Conservation (phyloP, 208 protist genomes). For the Trichomonas vaginalis region DNA sequence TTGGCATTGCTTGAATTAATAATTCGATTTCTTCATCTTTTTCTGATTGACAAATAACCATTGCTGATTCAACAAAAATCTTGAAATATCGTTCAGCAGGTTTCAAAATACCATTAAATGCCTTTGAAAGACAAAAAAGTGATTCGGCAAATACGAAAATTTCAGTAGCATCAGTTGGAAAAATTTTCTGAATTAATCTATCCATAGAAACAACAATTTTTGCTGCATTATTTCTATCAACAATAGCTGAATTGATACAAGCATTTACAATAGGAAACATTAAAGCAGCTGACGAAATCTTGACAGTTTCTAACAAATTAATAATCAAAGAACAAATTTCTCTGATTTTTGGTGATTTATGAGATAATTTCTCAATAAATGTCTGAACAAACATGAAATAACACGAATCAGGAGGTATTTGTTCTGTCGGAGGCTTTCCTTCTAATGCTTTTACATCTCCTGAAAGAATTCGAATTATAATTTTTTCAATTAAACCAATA, state of each 20-base stretch:
- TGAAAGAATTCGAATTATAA: background rate
- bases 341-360: background rate
- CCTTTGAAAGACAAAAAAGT: background rate
- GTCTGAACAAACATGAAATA: background rate
- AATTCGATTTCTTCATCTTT: background rate
- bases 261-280: background rate
- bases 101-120: background rate
- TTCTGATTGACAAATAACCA: too few relatives aligned
- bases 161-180: background rate
- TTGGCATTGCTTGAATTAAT: background rate
- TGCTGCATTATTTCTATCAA: background rate
- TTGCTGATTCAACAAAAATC: background rate
- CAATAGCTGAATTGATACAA: background rate
- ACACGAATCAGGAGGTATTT: background rate
- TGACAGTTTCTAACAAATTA: background rate
- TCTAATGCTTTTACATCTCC: background rate
- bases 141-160: background rate
- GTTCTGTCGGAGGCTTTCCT: background rate
- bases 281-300: background rate
- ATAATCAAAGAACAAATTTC: background rate
- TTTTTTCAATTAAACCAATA: background rate
- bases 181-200: background rate
- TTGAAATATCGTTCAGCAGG: background rate
- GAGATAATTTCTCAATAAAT: background rate
- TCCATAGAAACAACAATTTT: background rate